These are phyloP conservation scores for Suillus sp. DNA, from an alignment of 768 basidiomycete species.

Conservation along the genomic window DNA sequence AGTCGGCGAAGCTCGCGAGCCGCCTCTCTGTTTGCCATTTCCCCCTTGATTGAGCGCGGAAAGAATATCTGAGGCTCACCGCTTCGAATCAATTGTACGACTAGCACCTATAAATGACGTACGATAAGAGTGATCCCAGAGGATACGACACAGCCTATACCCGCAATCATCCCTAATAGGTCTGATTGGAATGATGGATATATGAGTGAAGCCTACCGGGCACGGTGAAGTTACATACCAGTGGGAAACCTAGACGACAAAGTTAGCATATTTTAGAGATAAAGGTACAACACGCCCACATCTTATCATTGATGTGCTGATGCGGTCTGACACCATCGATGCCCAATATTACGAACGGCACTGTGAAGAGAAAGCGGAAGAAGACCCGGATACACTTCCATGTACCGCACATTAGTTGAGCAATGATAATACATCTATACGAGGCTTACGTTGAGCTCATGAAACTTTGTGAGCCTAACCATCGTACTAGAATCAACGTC, in stretches of 20 bases:
- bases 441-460: slow-evolving; percentile 73
- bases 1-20: slow-evolving; percentile 26
- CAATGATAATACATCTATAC: not conserved
- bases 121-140: slow-evolving; percentile 78
- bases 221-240: slow-evolving; percentile 4
- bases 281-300: slow-evolving; percentile 35
- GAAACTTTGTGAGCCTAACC: slow-evolving; percentile 75
- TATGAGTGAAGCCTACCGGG: not conserved
- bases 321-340: slow-evolving; percentile 68
- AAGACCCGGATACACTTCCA: slow-evolving; percentile 65
- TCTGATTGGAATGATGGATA: slow-evolving; percentile 44
- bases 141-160: slow-evolving; percentile 63
- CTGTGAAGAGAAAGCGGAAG: slow-evolving; percentile 72
- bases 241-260: slow-evolving; percentile 26
- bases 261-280: not conserved
- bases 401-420: not conserved
- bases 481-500: slow-evolving; percentile 67
- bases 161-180: slow-evolving; percentile 57
- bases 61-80: slow-evolving; percentile 69
- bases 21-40: slow-evolving; percentile 57
- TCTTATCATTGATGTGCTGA: slow-evolving; percentile 63
- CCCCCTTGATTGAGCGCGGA: slow-evolving; percentile 72
- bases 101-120: slow-evolving; percentile 25
- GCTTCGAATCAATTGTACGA: not conserved
- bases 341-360: slow-evolving; percentile 66